These are phyloP conservation scores for Rhizopus arrhizus DNA, from an alignment of 371 early-diverging fungal species.

Conservation along the genomic window DNA sequence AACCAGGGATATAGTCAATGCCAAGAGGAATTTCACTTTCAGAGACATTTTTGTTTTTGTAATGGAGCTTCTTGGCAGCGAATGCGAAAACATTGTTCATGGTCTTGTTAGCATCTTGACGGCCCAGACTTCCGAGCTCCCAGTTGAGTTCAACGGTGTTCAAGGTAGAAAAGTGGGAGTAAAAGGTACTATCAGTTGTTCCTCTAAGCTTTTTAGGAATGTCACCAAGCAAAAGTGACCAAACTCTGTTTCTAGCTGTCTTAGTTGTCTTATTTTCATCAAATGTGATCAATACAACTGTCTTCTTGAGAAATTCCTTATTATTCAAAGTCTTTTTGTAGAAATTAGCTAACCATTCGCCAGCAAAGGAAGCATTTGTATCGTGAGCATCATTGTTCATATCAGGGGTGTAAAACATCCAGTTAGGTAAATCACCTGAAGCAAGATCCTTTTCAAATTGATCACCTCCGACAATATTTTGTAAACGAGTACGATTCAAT, in stretches of 20 bases:
- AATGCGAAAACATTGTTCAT: conserved; percentile 42
- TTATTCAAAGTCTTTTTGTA: conserved; percentile 34
- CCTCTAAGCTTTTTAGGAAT: conserved; percentile 36
- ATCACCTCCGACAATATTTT: conserved; percentile 45
- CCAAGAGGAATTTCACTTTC: conserved; percentile 21
- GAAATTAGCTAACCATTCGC: conserved; percentile 32
- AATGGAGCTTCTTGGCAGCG: conserved; percentile 31
- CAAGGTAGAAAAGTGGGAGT: conserved; percentile 53
- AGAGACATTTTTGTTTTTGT: conserved; percentile 40
- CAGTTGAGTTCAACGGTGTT: conserved; percentile 63
- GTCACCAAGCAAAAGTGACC: conserved; percentile 35
- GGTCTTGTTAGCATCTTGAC: conserved; percentile 45
- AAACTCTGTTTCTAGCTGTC: conserved; percentile 32
- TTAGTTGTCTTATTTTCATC: conserved; percentile 24
- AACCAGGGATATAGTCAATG: conserved; percentile 28
- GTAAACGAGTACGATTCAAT: conserved; percentile 34
- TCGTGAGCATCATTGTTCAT: conserved; percentile 39
- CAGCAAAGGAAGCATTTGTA: conserved; percentile 36
- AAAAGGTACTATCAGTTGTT: conserved; percentile 53
- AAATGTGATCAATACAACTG: conserved; percentile 35
- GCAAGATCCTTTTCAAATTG: conserved; percentile 29
- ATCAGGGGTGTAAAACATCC: conserved; percentile 41
- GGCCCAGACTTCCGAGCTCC: conserved; percentile 64
- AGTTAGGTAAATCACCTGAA: conserved; percentile 30
- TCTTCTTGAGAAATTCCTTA: conserved; percentile 22